Base-by-base conservation (phyloP, 345 rosid genomes). In the Garcia nutans region DNA sequence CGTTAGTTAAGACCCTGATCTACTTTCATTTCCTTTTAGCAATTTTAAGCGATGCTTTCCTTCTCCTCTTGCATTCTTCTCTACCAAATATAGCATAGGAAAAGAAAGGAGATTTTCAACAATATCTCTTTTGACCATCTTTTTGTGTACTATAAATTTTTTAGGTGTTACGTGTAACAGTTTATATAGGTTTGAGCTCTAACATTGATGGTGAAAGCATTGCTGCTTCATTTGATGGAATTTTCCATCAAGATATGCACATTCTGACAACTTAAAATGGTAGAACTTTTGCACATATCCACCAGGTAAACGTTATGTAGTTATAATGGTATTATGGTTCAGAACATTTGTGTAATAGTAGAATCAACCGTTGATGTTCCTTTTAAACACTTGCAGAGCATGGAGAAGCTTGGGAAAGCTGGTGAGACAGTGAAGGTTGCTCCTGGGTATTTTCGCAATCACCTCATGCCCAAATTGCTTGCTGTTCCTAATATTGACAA, bases 401-500 rank as follows among this genome's bases (percentile, higher is more conserved):
- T 96, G 71, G 97, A 96, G 63, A 96, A 93, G 92, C 99, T 96
- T 75, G 99, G 98, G 16, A 92, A 89, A 83, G 91, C 97, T 1
- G 98, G 98, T 56, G 89, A 92, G 80, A 89, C 92, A 0, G 97
- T 93, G 79, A 96, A 91, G 82, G 99, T 96, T 66, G 95, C 97
- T 73, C 97, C 99, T 17, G 99, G 98, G 12, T 86, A 86, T 79
- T 96, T 96, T 62, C 91, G 98, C 71, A 93, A 96, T 79, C 93
- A 92, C 57, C 87, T 96, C 69, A 93, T 93, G 97, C 99, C 98
- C 24, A 96, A 93, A 78, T 84, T 96, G 77, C 90, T 93, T 71
- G 99, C 94, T 24, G 97, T 96, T 37, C 99, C 98, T 22, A 90
- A 96, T 74, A 91, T 96, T 50, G 97, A 91, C 77, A 96, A 93